Evolutionary conservation across 2,329 filamentous ascomycete species (phyloP).

Genomic region (Xylariaceae sp.): DNA sequence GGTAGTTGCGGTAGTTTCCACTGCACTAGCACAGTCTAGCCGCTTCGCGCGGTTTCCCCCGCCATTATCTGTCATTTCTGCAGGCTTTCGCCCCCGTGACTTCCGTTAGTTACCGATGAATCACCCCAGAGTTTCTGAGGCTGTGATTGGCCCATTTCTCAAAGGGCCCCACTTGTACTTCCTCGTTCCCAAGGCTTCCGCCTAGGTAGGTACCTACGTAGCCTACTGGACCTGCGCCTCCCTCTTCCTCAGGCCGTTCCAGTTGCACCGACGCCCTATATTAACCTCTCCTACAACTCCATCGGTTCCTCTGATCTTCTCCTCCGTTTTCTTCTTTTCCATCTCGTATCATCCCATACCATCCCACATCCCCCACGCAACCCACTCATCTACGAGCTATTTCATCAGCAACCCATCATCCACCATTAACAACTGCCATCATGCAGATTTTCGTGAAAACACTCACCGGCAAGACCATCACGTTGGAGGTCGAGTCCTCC

Average conservation of each 20-base stretch:
- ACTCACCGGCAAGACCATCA: slow-evolving; percentile 88
- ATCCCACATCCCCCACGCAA: slow-evolving; percentile 10
- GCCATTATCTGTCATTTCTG: slow-evolving; percentile 19
- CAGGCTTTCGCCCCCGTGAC: slow-evolving; percentile 7
- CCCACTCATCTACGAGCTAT: slow-evolving; percentile 5
- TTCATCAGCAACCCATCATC: slow-evolving; percentile 17
- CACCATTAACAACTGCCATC: slow-evolving; percentile 37
- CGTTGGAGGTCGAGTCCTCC: slow-evolving; percentile 70
- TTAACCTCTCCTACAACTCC: slow-evolving; percentile 15
- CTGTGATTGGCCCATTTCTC: slow-evolving; percentile 23
- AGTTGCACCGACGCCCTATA: slow-evolving; percentile 23
- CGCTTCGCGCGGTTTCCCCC: slow-evolving; percentile 32
- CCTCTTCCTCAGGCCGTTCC: slow-evolving; percentile 17
- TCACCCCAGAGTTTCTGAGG: slow-evolving; percentile 19
- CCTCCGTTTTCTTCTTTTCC: slow-evolving; percentile 19
- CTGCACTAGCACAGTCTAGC: slow-evolving; percentile 21
- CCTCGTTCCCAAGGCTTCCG: slow-evolving; percentile 32
- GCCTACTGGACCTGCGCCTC: slow-evolving; percentile 29
- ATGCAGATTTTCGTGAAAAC: slow-evolving; percentile 99
- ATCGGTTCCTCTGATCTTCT: slow-evolving; percentile 3
- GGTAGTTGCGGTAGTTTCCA: background rate
- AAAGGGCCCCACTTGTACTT: slow-evolving; percentile 19
- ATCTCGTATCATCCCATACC: slow-evolving; percentile 12
- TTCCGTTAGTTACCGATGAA: slow-evolving; percentile 25
- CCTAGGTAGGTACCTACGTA: slow-evolving; percentile 8